A percentile compares a stretch with the other conserved stretches of the same genome.
Evolutionary conservation across 345 rosid species (phyloP).

Genomic region (Citrus inodora): DNA sequence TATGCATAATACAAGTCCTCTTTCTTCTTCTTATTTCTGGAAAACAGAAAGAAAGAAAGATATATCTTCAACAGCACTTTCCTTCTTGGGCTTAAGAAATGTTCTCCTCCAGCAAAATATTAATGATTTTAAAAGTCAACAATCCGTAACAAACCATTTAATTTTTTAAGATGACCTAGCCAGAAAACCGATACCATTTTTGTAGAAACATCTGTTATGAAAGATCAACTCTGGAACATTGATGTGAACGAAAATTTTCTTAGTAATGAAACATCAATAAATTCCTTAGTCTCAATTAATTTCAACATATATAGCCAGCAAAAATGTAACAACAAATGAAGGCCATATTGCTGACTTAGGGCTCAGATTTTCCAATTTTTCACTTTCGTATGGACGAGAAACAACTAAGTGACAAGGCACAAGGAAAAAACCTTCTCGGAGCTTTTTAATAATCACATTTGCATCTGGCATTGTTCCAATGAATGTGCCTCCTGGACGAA

Average conservation of each 20-base stretch:
- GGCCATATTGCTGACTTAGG: not conserved
- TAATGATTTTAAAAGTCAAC: not conserved
- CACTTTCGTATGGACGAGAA: not conserved
- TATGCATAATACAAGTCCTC: not conserved
- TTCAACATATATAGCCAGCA: not conserved
- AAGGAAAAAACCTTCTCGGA: slow-evolving; percentile 65
- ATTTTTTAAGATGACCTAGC: not conserved
- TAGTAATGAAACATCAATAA: not conserved
- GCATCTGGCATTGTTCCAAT: slow-evolving; percentile 99
- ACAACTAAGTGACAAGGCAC: not conserved
- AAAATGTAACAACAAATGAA: not conserved
- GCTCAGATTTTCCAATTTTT: not conserved
- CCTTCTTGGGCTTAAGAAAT: not conserved
- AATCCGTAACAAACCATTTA: no score
- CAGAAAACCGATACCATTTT: not conserved
- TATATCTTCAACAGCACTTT: not conserved
- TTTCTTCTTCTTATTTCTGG: no score
- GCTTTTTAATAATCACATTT: slow-evolving; percentile 82
- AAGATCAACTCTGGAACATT: not conserved
- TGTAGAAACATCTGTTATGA: not conserved
- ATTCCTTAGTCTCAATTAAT: not conserved
- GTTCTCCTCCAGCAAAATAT: not conserved
- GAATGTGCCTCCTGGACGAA: slow-evolving; percentile 91
- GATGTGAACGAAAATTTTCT: not conserved
- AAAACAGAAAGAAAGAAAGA: not conserved